phyloP scores from a whole-genome alignment of 495 filamentous ascomycete genomes.

The Pyrenopolyporus hunteri region DNA sequence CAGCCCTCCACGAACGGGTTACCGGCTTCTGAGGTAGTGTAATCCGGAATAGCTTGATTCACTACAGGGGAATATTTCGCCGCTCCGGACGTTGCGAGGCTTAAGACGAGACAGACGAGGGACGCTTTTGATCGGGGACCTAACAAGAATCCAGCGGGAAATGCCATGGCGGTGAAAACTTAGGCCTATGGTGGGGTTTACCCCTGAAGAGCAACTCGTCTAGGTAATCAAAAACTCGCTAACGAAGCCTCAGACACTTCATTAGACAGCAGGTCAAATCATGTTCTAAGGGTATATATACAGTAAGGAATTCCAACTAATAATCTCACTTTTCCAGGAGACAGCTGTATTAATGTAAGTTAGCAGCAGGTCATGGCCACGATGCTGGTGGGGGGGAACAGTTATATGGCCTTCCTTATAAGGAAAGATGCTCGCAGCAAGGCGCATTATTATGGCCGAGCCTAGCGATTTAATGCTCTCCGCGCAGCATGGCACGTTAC shows the following conservation, averaged over 20 bases:
- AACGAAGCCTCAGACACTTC: no score
- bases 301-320: background rate
- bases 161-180: background rate
- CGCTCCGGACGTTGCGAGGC: background rate
- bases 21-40: conserved; percentile 37
- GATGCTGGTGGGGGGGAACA: background rate
- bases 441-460: background rate
- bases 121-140: background rate
- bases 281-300: background rate
- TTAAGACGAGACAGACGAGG: background rate
- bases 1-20: conserved; percentile 54
- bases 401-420: background rate
- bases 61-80: conserved; percentile 1
- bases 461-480: background rate
- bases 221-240: no score
- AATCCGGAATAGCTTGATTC: conserved; percentile 4
- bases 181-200: no score
- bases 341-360: no score
- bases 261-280: background rate
- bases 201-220: no score
- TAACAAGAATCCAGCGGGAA: background rate
- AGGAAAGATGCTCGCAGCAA: background rate
- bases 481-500: background rate
- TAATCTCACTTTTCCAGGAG: no score
- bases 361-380: no score